phyloP scores from a whole-genome alignment of 306 rosid species.

The Cyclanthera cordifolia region DNA sequence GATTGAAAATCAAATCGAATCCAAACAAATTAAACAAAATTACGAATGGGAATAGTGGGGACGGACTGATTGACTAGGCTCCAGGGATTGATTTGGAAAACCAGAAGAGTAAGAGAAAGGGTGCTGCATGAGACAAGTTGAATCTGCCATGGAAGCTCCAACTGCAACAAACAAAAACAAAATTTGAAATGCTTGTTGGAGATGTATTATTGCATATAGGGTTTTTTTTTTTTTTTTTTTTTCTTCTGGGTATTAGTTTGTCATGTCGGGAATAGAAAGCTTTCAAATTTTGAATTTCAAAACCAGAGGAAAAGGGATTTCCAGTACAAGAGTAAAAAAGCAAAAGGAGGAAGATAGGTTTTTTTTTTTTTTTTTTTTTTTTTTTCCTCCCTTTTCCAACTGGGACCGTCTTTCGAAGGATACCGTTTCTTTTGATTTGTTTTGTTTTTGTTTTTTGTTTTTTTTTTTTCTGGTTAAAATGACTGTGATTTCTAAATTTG shows the following conservation, averaged over 20 bases:
- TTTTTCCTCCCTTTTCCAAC: background rate
- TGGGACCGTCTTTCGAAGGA: background rate
- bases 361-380: too few species aligned
- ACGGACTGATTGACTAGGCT: conserved; percentile 34
- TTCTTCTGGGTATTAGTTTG: conserved; percentile 4
- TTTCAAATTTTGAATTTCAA: conserved; percentile 15
- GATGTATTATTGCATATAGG: background rate
- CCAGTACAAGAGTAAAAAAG: background rate
- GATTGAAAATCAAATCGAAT: background rate
- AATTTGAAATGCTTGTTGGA: background rate
- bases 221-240: background rate
- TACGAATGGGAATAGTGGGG: background rate
- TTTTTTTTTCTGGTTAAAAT: too few species aligned
- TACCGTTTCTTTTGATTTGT: too few species aligned
- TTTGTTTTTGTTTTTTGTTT: too few species aligned
- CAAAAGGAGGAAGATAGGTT: conserved; percentile 2
- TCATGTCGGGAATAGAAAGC: background rate
- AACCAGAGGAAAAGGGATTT: conserved; percentile 14
- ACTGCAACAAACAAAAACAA: background rate
- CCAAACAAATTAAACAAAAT: background rate
- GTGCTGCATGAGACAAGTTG: conserved; percentile 71
- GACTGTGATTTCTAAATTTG: too few species aligned
- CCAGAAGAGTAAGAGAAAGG: conserved; percentile 83
- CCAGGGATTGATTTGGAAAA: conserved; percentile 52
- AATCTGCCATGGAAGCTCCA: conserved; percentile 58